Percentiles rank a stretch among this genome's conserved stretches.
phyloP scores from a whole-genome alignment of 108 stramenopile species.

The Pseudonitzschia pungens region DNA sequence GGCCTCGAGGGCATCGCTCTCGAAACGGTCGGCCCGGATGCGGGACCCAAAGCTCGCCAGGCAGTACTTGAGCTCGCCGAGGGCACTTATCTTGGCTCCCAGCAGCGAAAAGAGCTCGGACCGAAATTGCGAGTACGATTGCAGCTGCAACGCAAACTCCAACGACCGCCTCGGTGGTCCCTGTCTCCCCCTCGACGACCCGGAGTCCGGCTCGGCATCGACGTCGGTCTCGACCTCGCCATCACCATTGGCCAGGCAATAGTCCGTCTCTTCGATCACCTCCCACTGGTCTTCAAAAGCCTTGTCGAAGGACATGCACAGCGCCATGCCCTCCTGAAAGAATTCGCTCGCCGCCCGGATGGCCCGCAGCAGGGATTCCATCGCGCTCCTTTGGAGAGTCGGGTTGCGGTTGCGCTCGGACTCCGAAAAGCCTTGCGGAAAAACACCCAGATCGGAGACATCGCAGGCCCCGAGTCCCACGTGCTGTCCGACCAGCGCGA shows the following conservation, averaged over 20 bases:
- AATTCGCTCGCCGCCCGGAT: background rate
- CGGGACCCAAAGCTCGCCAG: background rate
- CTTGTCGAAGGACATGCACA: background rate
- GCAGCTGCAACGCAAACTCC: no score
- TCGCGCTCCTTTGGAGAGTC: background rate
- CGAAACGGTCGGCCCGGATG: background rate
- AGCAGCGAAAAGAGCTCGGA: background rate
- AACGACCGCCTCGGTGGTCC: no score
- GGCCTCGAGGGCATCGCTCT: background rate
- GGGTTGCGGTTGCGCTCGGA: background rate
- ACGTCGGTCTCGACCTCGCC: no score
- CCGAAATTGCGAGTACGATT: no score
- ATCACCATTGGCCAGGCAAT: no score
- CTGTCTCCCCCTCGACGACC: background rate
- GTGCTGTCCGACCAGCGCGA: constrained; percentile 1
- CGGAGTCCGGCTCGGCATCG: background rate
- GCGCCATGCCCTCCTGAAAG: background rate
- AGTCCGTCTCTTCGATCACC: background rate
- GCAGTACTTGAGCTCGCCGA: background rate
- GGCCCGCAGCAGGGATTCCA: background rate
- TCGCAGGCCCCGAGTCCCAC: background rate
- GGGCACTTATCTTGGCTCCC: background rate
- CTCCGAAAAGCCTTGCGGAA: background rate
- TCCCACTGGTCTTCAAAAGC: background rate
- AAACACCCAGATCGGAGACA: background rate